Percentiles rank a stretch among this genome's conserved stretches.
Conservation (phyloP, 1,284 basidiomycete species). For the Ceratobasidium sp. region DNA sequence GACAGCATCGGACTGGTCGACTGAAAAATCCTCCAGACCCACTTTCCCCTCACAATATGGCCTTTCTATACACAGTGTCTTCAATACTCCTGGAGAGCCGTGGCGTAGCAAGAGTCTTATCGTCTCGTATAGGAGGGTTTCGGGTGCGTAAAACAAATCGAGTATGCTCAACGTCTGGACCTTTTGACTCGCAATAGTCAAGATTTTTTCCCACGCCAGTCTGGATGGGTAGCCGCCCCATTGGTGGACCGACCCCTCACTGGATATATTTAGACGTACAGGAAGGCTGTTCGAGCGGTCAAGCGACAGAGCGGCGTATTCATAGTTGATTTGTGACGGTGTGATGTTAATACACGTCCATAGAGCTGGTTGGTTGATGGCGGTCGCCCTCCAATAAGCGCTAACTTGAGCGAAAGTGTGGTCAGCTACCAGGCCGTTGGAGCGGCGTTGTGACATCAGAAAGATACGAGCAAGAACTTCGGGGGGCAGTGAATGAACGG, state of each 20-base stretch:
- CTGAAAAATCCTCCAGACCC: too few relatives aligned
- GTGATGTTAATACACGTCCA: background rate
- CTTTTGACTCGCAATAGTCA: background rate
- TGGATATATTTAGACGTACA: background rate
- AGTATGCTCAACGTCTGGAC: background rate
- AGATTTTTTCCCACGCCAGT: too few relatives aligned
- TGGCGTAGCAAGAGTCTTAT: background rate
- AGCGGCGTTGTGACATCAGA: background rate
- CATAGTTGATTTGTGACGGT: background rate
- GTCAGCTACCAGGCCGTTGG: background rate
- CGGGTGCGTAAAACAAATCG: too few relatives aligned
- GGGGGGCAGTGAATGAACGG: background rate
- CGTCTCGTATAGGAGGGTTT: too few relatives aligned
- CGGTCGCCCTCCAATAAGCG: background rate
- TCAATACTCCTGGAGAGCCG: background rate
- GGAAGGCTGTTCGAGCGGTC: background rate
- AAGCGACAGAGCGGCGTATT: background rate
- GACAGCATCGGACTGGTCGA: background rate
- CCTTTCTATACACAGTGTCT: background rate
- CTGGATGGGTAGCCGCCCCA: background rate
- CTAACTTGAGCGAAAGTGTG: background rate
- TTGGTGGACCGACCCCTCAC: background rate
- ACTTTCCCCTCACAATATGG: background rate
- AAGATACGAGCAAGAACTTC: background rate
- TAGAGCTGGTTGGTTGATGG: background rate